phyloP scores from a whole-genome alignment of 2,329 filamentous ascomycete genomes.

The Colletotrichum trifolii region DNA sequence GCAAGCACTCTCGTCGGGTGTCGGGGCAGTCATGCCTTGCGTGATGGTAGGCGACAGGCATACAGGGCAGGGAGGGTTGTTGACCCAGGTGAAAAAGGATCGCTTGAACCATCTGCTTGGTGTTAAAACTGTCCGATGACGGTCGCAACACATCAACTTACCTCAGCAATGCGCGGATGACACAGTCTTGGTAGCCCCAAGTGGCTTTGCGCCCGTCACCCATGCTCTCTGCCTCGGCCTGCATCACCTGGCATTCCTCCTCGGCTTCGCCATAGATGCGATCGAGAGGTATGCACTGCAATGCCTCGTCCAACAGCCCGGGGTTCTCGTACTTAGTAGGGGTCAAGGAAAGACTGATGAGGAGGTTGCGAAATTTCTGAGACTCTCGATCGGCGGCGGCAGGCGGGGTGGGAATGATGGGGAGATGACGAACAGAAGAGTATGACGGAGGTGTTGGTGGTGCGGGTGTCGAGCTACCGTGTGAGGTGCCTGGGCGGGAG shows the following conservation, averaged over 20 bases:
- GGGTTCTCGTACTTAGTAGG: slow-evolving; percentile 97
- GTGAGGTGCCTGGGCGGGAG: slow-evolving; percentile 60
- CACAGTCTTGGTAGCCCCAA: slow-evolving; percentile 98
- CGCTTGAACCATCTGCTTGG: slow-evolving; percentile 87
- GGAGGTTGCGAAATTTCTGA: slow-evolving; percentile 81
- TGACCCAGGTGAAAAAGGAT: slow-evolving; percentile 95
- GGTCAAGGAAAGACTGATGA: slow-evolving; percentile 86
- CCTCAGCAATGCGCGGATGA: slow-evolving; percentile 87
- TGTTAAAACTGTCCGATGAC: slow-evolving; percentile 17
- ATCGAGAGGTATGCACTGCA: slow-evolving; percentile 87
- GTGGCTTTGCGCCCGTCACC: slow-evolving; percentile 82
- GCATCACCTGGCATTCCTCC: slow-evolving; percentile 88
- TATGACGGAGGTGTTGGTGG: slow-evolving; percentile 59
- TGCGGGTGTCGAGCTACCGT: slow-evolving; percentile 41
- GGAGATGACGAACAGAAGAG: slow-evolving; percentile 60
- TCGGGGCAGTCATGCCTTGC: slow-evolving; percentile 84
- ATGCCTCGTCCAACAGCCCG: slow-evolving; percentile 89
- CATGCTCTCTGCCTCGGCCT: slow-evolving; percentile 89
- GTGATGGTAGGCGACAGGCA: slow-evolving; percentile 87
- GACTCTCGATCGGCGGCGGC: slow-evolving; percentile 71
- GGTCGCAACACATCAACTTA: slow-evolving; percentile 9
- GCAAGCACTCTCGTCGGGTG: slow-evolving; percentile 88
- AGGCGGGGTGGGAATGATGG: slow-evolving; percentile 77
- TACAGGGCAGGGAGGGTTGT: slow-evolving; percentile 87
- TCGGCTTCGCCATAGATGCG: slow-evolving; percentile 94